These are phyloP conservation scores for Mycogone perniciosa DNA, from an alignment of 2,329 filamentous ascomycete species.

Conservation along the genomic window DNA sequence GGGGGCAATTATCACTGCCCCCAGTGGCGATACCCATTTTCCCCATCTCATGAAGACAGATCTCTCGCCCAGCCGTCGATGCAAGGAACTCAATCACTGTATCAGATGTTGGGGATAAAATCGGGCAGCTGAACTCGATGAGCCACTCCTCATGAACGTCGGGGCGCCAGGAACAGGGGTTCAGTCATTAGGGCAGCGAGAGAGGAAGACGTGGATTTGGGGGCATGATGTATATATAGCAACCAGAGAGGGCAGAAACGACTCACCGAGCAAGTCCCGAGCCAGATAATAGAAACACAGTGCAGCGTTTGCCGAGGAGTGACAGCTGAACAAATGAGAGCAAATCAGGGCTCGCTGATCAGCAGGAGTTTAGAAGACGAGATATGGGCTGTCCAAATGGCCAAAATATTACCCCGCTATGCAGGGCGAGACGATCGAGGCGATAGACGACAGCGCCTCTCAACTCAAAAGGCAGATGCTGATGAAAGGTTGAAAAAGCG, in stretches of 20 bases:
- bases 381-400: background rate
- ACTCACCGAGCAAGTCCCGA: background rate
- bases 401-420: background rate
- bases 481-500: too few species aligned
- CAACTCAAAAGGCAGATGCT: too few species aligned
- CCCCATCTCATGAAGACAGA: background rate
- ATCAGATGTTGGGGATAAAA: too few species aligned
- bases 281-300: background rate
- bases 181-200: too few species aligned
- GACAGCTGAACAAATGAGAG: background rate
- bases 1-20: background rate
- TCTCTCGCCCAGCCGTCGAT: background rate
- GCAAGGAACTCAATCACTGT: too few species aligned
- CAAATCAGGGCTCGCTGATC: background rate
- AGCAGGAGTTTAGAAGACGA: background rate
- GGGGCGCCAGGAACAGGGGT: too few species aligned
- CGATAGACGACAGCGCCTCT: too few species aligned
- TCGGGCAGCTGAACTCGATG: too few species aligned
- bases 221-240: background rate
- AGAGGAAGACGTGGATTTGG: background rate
- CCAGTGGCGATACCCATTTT: background rate
- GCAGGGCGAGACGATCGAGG: background rate
- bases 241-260: background rate
- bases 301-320: background rate
- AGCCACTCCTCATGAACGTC: too few species aligned